Percentiles rank a stretch among this genome's conserved stretches.
Evolutionary conservation across 2,329 filamentous ascomycete species (phyloP).

Genomic region (Calonectria multiphialidica): DNA sequence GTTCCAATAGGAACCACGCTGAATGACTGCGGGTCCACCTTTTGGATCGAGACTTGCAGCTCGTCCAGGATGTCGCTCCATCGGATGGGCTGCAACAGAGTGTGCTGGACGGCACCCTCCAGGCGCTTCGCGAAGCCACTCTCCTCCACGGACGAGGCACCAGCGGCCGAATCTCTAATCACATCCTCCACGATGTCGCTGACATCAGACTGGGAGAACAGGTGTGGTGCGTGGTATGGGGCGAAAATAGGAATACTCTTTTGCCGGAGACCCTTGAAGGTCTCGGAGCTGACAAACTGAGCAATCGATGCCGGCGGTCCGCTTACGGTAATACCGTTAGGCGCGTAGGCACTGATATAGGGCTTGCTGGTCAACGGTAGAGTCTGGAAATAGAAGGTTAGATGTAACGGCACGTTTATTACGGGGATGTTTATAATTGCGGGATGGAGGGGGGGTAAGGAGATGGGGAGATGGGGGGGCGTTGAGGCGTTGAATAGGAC

Average conservation of each 20-base stretch:
- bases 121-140: constrained; percentile 28
- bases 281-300: constrained; percentile 21
- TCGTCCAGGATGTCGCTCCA: constrained; percentile 29
- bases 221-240: constrained; percentile 35
- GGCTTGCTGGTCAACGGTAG: constrained; percentile 29
- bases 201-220: constrained; percentile 33
- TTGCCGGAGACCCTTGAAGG: constrained; percentile 8
- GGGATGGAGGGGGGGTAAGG: too few species aligned
- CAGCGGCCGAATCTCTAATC: constrained; percentile 2
- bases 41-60: background rate
- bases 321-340: constrained; percentile 33
- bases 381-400: background rate
- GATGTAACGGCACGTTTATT: background rate
- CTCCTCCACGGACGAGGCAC: constrained; percentile 26
- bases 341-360: constrained; percentile 37
- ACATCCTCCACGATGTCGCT: constrained; percentile 12
- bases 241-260: constrained; percentile 34
- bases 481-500: background rate
- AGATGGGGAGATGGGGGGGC: background rate
- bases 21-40: constrained; percentile 18
- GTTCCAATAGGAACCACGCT: constrained; percentile 22
- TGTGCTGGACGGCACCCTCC: constrained; percentile 29
- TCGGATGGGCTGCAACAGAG: constrained; percentile 26
- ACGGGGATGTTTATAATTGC: too few species aligned
- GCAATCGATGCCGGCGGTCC: constrained; percentile 30